Evolutionary conservation across 2,329 filamentous ascomycete species (phyloP), one percentile per base, ranked within the genome.

Genomic region (Cladophialophora carrionii): DNA sequence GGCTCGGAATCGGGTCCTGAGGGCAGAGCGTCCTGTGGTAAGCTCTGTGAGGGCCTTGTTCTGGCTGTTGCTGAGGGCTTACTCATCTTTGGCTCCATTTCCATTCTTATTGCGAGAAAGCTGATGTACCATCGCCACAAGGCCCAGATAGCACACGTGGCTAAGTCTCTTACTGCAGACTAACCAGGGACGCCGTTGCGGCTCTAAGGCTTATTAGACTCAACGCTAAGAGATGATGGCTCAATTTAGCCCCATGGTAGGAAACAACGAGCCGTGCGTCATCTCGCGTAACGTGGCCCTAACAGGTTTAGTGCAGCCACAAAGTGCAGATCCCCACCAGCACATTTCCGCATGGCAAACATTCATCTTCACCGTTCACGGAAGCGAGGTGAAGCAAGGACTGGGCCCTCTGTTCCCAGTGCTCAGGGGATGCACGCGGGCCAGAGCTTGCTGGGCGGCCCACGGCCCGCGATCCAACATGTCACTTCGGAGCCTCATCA

Each of bases 271-370:
- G 4, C n/a, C 22, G 12, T 32, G 17, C 31, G 65, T 67, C 57
- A 64, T 52, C 61, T 67, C 65, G 65, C 58, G 65, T 67, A 67
- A 67, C 61, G 61, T 34, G 29, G 57, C 65, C 53, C 7, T 29
- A 64, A 53, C 29, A 31, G 57, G 61, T 34, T 54, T 55, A 64
- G 61, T 22, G 22, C n/a, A 14, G 1, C 24, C 48, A 34, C 43
- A 20, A 31, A 14, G n/a, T 24, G 3, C n/a, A 49, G 9, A 5
- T 22, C 9, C 17, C 14, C 31, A 58, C 20, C 52, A 54, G 52
- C 52, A 31, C 8, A 12, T 54, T 34, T 34, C 52, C 52, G 29
- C 9, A 20, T 2, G 26, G 29, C 52, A 54, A 54, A 54, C 24
- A 22, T 10, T 20, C 24, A 22, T 24, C 48, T 22, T 51, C 9